phyloP scores from a whole-genome alignment of 169 alveolate species.

The Cytauxzoon felis region DNA sequence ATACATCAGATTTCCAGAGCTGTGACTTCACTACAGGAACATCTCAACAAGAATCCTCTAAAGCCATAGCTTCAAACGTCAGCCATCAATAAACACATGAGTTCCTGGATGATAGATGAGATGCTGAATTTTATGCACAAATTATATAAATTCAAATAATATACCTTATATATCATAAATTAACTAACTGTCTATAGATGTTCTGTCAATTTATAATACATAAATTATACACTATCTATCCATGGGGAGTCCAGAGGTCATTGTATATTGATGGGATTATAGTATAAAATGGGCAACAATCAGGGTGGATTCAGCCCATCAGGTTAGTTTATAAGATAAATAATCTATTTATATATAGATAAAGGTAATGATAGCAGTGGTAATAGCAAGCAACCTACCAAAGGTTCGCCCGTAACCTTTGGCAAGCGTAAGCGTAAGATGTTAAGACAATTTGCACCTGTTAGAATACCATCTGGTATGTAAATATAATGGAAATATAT shows the following conservation, averaged over 20 bases:
- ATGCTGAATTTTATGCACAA: no score
- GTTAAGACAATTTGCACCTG: constrained; percentile 48
- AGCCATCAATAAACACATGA: no score
- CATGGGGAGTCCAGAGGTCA: neutral
- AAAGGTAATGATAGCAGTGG: constrained; percentile 17
- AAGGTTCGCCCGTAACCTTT: constrained; percentile 44
- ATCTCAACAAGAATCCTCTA: no score
- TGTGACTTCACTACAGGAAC: constrained; percentile 20
- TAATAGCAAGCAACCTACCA: constrained; percentile 13
- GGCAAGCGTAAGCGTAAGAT: constrained; percentile 56
- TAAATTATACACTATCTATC: neutral
- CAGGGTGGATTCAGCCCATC: constrained; percentile 22
- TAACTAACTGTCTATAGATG: no score
- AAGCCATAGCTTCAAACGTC: no score
- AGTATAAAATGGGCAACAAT: constrained; percentile 40
- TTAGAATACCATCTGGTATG: constrained; percentile 60
- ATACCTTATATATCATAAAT: no score
- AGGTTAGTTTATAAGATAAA: neutral
- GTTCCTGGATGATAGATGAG: no score
- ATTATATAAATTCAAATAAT: no score
- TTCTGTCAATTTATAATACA: neutral
- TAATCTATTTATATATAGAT: neutral
- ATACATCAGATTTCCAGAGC: constrained; percentile 43
- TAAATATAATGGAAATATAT: neutral
- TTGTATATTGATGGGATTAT: neutral